Base-by-base conservation (phyloP, 2,329 filamentous ascomycete species). In the Colletotrichum caudatum region DNA sequence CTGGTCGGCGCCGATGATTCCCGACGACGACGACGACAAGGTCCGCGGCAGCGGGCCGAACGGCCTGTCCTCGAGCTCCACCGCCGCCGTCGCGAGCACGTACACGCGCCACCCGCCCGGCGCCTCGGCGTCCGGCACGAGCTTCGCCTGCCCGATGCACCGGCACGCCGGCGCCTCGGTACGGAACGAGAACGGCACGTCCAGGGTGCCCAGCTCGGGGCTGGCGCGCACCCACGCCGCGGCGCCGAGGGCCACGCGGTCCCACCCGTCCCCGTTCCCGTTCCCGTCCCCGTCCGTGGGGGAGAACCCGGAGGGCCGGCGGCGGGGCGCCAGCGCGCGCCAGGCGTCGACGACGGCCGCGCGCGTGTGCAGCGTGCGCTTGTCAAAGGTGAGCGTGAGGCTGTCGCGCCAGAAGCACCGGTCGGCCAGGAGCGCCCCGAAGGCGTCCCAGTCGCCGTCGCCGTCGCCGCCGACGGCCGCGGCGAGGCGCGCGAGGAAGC, bases 361-460 rank as follows among this genome's bases (percentile, higher is more conserved):
- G 18, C 65, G 33, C 18, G 41, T 60, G 35, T 48, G n/a, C 48
- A 72, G 41, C n/a, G 69, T 72, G 29, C 69, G 69, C 64, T 69
- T 72, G 65, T 72, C 69, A 26, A 72, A 72, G 16, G 69, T 72
- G 16, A 72, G 64, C 12, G 65, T 72, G n/a, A 72, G 46, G 46
- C 7, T 37, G 58, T 72, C 69, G 12, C n/a, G 50, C 69, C 69
- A 72, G 50, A 48, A 72, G 46, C 58, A 64, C 4, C 64, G n/a
- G 4, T 72, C 20, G 48, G 54, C 23, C 33, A 69, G 61, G 29
- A 72, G 66, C 23, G 23, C 26, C 11, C 29, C 65, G 33, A 72
- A 72, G 46, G 59, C 54, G 48, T 39, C 23, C 69, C 65, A 72
- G 54, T 72, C 54, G n/a, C 14, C 26, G 7, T 46, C 26, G 14